Evolutionary conservation across 345 rosid species (phyloP), one percentile per base, ranked within the genome.

Genomic region (Hibiscus trionum): DNA sequence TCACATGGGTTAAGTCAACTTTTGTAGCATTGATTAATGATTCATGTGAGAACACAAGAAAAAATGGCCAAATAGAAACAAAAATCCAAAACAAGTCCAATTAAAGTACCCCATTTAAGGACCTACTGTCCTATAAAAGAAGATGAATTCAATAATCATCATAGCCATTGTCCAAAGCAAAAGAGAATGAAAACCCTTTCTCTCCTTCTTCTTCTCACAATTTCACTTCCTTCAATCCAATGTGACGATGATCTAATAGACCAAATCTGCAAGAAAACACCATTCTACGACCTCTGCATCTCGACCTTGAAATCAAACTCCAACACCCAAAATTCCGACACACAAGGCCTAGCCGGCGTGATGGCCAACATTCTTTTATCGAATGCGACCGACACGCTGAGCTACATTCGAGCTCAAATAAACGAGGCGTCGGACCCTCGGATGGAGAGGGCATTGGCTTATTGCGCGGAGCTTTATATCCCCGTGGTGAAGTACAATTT

Each of bases 381-480:
- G 0, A 86, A 91, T 55, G 83, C 90, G 12, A 86, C 91, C 0
- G 85, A 91, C 73, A 84, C 90, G 0, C 72, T 91, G 62, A 77
- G 58, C 4, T 87, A 76, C 79, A 88, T 88, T 24, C 80, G 84
- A 62, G 77, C 74, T 3, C 77, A 79, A 26, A 80, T 90, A 33
- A 85, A 72, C 68, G 79, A 75, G 21, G 70, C 77, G 3, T 59
- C 81, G 16, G 93, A 90, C 64, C 91, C 93, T 3, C 80, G 63
- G 59, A 75, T 63, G 11, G 91, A 94, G 84, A 79, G 87, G 12
- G 86, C 86, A 0, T 62, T 94, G 76, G 98, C 93, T 17, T 70
- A 85, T 2, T 94, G 98, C 12, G 95, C 95, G 0, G 96, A 94
- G 69, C 56, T 94, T 29, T 91, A 94, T 78, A 86, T 91, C n/a